Evolutionary conservation across 2,329 filamentous ascomycete species (phyloP).

Genomic region (Claviceps maximensis): DNA sequence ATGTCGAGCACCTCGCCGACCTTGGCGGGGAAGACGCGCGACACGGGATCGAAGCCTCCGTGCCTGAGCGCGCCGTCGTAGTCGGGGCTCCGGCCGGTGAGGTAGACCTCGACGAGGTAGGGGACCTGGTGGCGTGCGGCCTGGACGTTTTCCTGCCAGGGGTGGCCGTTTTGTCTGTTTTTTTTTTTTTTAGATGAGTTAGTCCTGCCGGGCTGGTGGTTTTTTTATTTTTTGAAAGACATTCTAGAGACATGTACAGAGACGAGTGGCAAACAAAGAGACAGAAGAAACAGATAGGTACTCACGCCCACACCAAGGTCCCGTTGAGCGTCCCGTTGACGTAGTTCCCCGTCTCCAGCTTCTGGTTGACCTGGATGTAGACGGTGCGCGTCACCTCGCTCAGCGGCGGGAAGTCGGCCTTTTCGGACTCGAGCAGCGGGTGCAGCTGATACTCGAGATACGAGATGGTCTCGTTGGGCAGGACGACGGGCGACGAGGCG

Average conservation of each 20-base stretch:
- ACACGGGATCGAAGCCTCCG: conserved; percentile 38
- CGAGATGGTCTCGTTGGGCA: conserved; percentile 21
- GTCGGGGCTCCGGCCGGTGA: conserved; percentile 24
- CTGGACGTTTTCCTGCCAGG: conserved; percentile 28
- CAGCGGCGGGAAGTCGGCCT: conserved; percentile 22
- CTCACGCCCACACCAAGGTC: conserved; percentile 23
- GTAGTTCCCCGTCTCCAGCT: conserved; percentile 19
- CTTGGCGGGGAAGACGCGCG: conserved; percentile 35
- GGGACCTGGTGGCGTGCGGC: conserved; percentile 1
- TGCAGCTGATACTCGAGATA: conserved; percentile 35
- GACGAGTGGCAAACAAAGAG: too few species aligned
- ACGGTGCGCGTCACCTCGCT: conserved; percentile 36
- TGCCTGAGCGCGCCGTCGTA: conserved; percentile 36
- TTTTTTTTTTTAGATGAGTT: too few species aligned
- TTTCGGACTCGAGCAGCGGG: conserved; percentile 13
- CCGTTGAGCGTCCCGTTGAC: conserved; percentile 17
- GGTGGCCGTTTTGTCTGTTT: conserved; percentile 19
- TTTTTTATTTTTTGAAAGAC: too few species aligned
- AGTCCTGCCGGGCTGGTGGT: too few species aligned
- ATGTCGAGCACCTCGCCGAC: conserved; percentile 44
- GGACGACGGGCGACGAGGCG: conserved; percentile 11
- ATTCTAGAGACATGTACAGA: too few species aligned
- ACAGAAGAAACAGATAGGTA: neutral
- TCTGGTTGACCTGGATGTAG: conserved; percentile 30
- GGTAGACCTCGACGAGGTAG: conserved; percentile 8